Base-by-base conservation (phyloP, 2,329 filamentous ascomycete genomes). In the Microdochium nivale region DNA sequence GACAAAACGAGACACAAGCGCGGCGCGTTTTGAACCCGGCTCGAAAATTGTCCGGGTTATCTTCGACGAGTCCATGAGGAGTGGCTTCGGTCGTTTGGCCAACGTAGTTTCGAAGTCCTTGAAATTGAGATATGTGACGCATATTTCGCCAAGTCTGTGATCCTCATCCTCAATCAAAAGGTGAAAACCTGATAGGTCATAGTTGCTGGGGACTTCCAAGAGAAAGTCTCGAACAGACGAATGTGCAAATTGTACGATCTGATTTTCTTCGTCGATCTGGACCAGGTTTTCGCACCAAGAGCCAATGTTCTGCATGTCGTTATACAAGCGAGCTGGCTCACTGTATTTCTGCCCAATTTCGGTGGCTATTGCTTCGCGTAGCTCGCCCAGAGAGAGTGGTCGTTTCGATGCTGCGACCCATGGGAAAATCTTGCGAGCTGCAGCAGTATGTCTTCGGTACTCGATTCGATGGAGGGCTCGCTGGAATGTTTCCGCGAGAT, bases 81-180 rank as follows among this genome's bases (percentile, higher is more conserved):
- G 3, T 13, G 49, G 19, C 23, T 53, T 52, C 16, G 43, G 37
- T 13, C 30, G 69, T 72, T 30, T 70, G 73, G 56, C 52, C 16
- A 67, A 3, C 8, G 64, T 56, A 2, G 59, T 64, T 49, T 70
- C 62, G 37, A 73, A 73, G 43, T 71, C 66, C 35, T 62, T 65
- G 49, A 70, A 70, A 10, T 65, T 55, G 19, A 73, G 64, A 53
- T 73, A 74, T 0, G 67, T 68, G 14, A 70, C 46, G 53, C 70
- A 72, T 46, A 69, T 62, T 30, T 69, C 64, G 2, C 67, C 67
- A 40, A 67, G 51, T 5, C 59, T 47, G 25, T 61, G 57, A 50
- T 72, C 58, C 1, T 58, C 61, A 14, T 62, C 55, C 14, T 55
- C 25, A 3, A 55, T 4, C 8, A 62, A 44, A n/a, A 71, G 54